Evolutionary conservation across 2,329 filamentous ascomycete species (phyloP).

Genomic region (Aspergillus pseudoviridinutans): DNA sequence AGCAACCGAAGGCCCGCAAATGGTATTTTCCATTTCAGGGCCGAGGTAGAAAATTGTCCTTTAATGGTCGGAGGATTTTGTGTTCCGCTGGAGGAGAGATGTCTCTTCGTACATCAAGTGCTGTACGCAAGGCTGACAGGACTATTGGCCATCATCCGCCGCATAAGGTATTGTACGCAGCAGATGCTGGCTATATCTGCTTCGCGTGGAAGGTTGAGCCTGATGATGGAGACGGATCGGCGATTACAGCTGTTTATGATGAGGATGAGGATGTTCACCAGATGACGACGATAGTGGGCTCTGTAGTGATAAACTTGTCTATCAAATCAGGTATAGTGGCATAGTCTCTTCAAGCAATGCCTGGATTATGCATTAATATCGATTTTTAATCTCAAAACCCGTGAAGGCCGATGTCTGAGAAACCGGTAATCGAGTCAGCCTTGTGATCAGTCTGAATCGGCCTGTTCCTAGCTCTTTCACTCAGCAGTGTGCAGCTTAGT

Average conservation of each 20-base stretch:
- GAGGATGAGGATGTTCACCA: constrained; percentile 23
- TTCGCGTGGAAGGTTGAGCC: constrained; percentile 20
- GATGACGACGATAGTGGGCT: constrained; percentile 2
- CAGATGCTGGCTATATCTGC: constrained; percentile 16
- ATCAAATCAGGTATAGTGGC: neutral
- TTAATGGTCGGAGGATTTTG: constrained; percentile 24
- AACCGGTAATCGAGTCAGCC: no score
- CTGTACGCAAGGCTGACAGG: constrained; percentile 25
- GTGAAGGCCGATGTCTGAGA: no score
- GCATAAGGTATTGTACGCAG: constrained; percentile 24
- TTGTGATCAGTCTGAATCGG: no score
- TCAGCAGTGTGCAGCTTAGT: no score
- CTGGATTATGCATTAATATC: neutral
- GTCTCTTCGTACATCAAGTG: constrained; percentile 22
- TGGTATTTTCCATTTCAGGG: constrained; percentile 11
- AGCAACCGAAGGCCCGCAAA: constrained; percentile 5
- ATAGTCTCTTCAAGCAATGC: neutral
- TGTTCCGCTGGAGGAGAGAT: constrained; percentile 26
- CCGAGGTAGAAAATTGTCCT: constrained; percentile 23
- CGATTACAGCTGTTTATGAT: constrained; percentile 27
- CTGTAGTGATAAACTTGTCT: neutral
- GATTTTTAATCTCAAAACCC: no score
- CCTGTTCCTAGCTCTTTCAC: no score
- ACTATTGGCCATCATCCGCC: constrained; percentile 23
- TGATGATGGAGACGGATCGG: constrained; percentile 31